Conservation (phyloP, 1,139 yeast species). For the Nadsonia commutata region DNA sequence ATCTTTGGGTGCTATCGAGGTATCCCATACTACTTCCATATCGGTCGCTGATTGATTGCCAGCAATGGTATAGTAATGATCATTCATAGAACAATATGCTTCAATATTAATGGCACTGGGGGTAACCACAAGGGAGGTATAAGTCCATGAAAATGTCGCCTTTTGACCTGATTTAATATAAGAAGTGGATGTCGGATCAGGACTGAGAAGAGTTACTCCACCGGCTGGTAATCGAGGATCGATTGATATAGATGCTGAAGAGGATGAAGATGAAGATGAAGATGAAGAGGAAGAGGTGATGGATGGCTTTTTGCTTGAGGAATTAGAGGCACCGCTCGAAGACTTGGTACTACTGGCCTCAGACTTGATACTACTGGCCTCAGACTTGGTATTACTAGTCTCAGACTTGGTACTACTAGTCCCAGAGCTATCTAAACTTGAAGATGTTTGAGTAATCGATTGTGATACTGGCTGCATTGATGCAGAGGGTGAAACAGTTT, state of each 20-base stretch:
- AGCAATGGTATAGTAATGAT: slow-evolving; percentile 23
- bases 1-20: slow-evolving; percentile 17
- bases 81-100: slow-evolving; percentile 24
- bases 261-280: slow-evolving; percentile 3
- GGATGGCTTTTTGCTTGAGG: neutral
- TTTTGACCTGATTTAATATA: slow-evolving; percentile 26
- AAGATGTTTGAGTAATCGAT: too few relatives aligned
- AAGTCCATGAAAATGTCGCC: slow-evolving; percentile 29
- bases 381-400: too few relatives aligned
- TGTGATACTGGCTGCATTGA: too few relatives aligned
- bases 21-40: slow-evolving; percentile 26
- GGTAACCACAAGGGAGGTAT: slow-evolving; percentile 23
- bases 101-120: slow-evolving; percentile 25
- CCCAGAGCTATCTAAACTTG: too few relatives aligned
- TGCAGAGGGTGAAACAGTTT: too few relatives aligned
- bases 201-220: slow-evolving; percentile 21
- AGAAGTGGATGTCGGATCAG: slow-evolving; percentile 22
- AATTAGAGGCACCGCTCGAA: neutral
- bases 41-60: slow-evolving; percentile 19
- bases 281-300: too few relatives aligned
- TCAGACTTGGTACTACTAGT: too few relatives aligned
- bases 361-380: too few relatives aligned
- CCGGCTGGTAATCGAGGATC: slow-evolving; percentile 25
- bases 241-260: slow-evolving; percentile 17
- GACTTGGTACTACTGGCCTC: too few relatives aligned